Percentiles rank a stretch among this genome's conserved stretches.
These are phyloP conservation scores for Triangularia verruculosa DNA, from an alignment of 2,329 filamentous ascomycete species.

Conservation along the genomic window DNA sequence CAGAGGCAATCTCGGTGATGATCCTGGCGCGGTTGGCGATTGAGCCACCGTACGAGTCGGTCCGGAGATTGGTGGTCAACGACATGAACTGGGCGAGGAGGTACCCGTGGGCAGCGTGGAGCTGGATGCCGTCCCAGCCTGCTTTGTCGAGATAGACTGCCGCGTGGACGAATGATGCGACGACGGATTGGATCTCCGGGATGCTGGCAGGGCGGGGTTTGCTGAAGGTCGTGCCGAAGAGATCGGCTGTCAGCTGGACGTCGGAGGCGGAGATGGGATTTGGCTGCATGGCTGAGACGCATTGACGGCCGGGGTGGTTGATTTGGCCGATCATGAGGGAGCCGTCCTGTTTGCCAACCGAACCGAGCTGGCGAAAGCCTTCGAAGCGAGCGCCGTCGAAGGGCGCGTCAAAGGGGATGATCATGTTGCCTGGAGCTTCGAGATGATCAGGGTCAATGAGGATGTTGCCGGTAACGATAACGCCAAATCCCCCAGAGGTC, in stretches of 20 bases:
- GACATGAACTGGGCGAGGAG: constrained; percentile 42
- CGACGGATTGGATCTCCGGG: constrained; percentile 50
- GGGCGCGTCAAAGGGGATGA: constrained; percentile 38
- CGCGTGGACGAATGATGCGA: constrained; percentile 54
- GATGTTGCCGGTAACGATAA: constrained; percentile 62
- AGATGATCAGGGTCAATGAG: constrained; percentile 58
- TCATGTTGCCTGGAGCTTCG: constrained; percentile 44
- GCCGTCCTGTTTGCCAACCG: constrained; percentile 38
- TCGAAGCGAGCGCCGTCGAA: constrained; percentile 57
- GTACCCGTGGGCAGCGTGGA: constrained; percentile 50
- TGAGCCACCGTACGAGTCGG: constrained; percentile 40
- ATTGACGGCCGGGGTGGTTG: constrained; percentile 60
- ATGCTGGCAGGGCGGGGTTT: constrained; percentile 50
- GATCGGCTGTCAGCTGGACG: constrained; percentile 35
- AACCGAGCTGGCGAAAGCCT: constrained; percentile 53
- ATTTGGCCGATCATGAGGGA: constrained; percentile 60
- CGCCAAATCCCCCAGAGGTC: constrained; percentile 55
- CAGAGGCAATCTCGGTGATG: constrained; percentile 44
- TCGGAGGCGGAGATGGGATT: constrained; percentile 49
- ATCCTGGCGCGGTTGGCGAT: constrained; percentile 46
- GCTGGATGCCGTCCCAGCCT: constrained; percentile 48
- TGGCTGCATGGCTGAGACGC: constrained; percentile 38
- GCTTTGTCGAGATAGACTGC: constrained; percentile 56
- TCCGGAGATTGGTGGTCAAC: constrained; percentile 37
- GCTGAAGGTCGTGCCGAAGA: constrained; percentile 36